Evolutionary conservation across 202 grass and related monocot genomes (phyloP).

Genomic region (Alloteropsis angusta): DNA sequence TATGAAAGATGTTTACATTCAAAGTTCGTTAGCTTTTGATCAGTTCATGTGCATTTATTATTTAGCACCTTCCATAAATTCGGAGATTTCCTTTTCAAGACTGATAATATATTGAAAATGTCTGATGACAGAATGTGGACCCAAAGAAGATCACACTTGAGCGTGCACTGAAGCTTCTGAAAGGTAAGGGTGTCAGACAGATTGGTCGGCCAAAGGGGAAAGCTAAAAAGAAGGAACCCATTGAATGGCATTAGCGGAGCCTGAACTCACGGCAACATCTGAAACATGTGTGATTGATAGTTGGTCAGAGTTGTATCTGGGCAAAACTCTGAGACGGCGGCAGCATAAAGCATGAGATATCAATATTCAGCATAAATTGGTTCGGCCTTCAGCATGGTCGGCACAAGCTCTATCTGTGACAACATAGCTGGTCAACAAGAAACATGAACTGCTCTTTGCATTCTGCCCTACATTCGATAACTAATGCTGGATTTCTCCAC

Average conservation of each 20-base stretch:
- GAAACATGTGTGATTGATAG: neutral
- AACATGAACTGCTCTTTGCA: neutral
- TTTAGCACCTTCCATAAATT: neutral
- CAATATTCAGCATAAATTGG: neutral
- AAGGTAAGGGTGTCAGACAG: constrained; percentile 60
- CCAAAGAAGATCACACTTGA: constrained; percentile 57
- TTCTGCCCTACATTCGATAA: neutral
- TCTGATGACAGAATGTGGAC: constrained; percentile 34
- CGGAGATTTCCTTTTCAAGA: constrained; percentile 10
- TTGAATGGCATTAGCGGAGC: constrained; percentile 34
- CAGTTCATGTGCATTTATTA: neutral
- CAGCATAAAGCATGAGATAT: neutral
- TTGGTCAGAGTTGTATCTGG: neutral
- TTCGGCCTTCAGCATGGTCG: neutral
- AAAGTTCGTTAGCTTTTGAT: neutral
- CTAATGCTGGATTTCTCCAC: neutral
- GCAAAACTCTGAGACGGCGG: neutral
- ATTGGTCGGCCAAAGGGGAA: constrained; percentile 59
- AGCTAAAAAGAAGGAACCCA: constrained; percentile 12
- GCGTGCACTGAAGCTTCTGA: constrained; percentile 56
- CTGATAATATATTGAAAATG: constrained; percentile 31
- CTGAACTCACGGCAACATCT: neutral
- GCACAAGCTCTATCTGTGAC: neutral
- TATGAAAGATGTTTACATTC: neutral
- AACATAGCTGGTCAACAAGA: neutral